A percentile compares a stretch with the other conserved stretches of the same genome.
Conservation (phyloP, 2,329 filamentous ascomycete genomes). For the Sarocladium strictum region DNA sequence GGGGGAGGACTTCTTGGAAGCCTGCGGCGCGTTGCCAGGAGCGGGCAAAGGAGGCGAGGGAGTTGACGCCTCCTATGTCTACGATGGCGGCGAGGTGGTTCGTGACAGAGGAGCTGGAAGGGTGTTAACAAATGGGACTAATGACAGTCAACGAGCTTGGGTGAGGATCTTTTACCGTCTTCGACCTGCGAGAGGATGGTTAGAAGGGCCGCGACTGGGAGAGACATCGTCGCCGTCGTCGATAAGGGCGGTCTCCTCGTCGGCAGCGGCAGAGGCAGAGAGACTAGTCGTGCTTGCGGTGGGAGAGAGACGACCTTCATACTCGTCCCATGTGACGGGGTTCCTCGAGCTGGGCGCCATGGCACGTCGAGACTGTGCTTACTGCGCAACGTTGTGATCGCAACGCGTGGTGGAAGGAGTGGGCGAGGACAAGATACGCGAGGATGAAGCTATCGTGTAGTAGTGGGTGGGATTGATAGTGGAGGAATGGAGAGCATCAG, state of each 20-base stretch:
- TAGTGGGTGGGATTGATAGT: neutral
- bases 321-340: conserved; percentile 40
- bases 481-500: neutral
- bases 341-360: conserved; percentile 27
- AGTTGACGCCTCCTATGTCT: conserved; percentile 86
- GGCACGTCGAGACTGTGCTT: neutral
- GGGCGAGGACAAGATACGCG: too few species aligned
- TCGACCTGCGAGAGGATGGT: conserved; percentile 18
- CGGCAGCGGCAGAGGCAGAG: conserved; percentile 16
- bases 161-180: conserved; percentile 24
- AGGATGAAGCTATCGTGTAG: too few species aligned
- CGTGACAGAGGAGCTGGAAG: conserved; percentile 50
- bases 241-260: conserved; percentile 40
- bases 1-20: conserved; percentile 82
- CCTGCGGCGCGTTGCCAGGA: conserved; percentile 88
- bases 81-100: conserved; percentile 50
- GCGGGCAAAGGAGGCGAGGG: conserved; percentile 85
- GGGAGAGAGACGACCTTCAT: conserved; percentile 36
- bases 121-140: conserved; percentile 11
- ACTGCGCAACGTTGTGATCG: too few species aligned
- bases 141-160: neutral
- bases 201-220: conserved; percentile 5
- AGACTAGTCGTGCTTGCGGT: conserved; percentile 19
- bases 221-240: conserved; percentile 29
- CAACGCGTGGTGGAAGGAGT: neutral